phyloP scores from a whole-genome alignment of 352 stramenopile genomes.

The Phytopythium kandeliae region DNA sequence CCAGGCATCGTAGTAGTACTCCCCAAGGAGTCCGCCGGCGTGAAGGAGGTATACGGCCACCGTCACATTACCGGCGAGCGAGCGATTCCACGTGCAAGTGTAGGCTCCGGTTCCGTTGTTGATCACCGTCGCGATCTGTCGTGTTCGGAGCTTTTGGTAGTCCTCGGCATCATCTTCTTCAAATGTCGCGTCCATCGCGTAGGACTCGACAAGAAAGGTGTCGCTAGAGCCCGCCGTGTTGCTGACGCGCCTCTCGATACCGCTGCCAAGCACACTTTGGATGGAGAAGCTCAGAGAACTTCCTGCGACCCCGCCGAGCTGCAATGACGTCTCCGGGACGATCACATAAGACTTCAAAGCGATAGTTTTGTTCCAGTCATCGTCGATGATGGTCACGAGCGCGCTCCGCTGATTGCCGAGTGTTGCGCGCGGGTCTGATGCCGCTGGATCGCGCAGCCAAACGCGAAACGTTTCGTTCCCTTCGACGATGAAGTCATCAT shows the following conservation, averaged over 20 bases:
- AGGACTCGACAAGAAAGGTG: constrained; percentile 39
- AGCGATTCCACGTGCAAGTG: constrained; percentile 44
- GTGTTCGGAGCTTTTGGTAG: constrained; percentile 5
- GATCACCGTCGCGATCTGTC: constrained; percentile 12
- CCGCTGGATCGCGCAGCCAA: constrained; percentile 26
- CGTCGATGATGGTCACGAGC: constrained; percentile 68
- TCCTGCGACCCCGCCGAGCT: constrained; percentile 33
- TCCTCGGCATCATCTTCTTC: constrained; percentile 1
- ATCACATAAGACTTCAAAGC: constrained; percentile 35
- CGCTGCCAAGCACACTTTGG: constrained; percentile 45
- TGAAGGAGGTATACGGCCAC: constrained; percentile 56
- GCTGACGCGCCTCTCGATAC: constrained; percentile 6
- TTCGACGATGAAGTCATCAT: constrained; percentile 84
- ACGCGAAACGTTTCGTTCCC: constrained; percentile 67
- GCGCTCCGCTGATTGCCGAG: constrained; percentile 61
- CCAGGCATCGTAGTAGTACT: constrained; percentile 69
- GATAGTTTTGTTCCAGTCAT: constrained; percentile 36
- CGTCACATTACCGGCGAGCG: constrained; percentile 35
- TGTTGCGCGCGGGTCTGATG: constrained; percentile 12
- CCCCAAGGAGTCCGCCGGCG: constrained; percentile 43
- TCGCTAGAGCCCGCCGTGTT: constrained; percentile 5
- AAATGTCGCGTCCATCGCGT: constrained; percentile 10
- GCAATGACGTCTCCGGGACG: constrained; percentile 14
- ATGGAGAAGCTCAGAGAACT: constrained; percentile 41
- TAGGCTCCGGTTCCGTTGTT: constrained; percentile 30